A percentile compares a stretch with the other conserved stretches of the same genome.
Conservation (phyloP, 169 alveolate species). For the Perkinsus olseni region DNA sequence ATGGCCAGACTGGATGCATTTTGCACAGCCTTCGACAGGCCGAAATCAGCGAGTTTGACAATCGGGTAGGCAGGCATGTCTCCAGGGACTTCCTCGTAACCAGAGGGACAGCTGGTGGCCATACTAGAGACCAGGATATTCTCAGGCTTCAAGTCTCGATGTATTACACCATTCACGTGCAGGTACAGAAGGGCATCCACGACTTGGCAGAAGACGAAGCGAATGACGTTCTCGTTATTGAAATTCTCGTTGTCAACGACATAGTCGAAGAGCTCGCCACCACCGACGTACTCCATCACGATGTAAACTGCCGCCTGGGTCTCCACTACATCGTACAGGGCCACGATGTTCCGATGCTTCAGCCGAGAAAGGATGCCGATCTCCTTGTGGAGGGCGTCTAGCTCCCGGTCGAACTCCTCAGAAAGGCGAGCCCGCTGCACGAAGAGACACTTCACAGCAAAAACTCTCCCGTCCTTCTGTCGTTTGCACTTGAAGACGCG, state of each 20-base stretch:
- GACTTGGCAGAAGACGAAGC: constrained; percentile 53
- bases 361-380: not conserved
- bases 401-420: not conserved
- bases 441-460: not conserved
- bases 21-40: constrained; percentile 32
- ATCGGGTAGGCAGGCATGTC: not conserved
- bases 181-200: constrained; percentile 56
- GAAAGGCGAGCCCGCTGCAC: not conserved
- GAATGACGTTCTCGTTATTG: constrained; percentile 45
- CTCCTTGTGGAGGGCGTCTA: not conserved
- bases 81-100: not conserved
- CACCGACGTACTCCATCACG: constrained; percentile 5
- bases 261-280: constrained; percentile 15
- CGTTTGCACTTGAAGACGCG: not conserved
- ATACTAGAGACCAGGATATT: constrained; percentile 53
- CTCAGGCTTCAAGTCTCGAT: constrained; percentile 73
- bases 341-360: not conserved
- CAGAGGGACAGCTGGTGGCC: not conserved
- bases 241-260: constrained; percentile 12
- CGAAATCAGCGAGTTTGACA: constrained; percentile 81
- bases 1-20: constrained; percentile 5
- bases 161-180: constrained; percentile 58
- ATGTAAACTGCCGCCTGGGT: not conserved
- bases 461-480: not conserved
- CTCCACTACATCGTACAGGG: constrained; percentile 2